These are phyloP conservation scores for Mediolabrus comicus DNA, from an alignment of 108 stramenopile genomes.

Conservation along the genomic window DNA sequence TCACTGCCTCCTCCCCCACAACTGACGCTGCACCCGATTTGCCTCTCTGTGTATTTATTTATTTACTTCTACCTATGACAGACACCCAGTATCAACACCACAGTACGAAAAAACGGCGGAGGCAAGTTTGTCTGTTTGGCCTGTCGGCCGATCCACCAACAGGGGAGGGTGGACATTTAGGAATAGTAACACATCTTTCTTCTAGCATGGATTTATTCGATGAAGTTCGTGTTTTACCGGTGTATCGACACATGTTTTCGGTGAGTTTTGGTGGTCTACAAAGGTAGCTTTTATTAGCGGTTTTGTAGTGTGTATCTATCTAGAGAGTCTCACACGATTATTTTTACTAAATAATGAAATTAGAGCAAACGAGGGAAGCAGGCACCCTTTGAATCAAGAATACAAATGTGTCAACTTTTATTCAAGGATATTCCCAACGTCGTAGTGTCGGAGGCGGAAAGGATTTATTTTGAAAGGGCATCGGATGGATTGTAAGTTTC, in stretches of 20 bases:
- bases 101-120: constrained; percentile 8
- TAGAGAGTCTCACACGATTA: neutral
- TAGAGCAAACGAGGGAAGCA: constrained; percentile 68
- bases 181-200: constrained; percentile 57
- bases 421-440: constrained; percentile 59
- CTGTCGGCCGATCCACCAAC: constrained; percentile 88
- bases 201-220: constrained; percentile 53
- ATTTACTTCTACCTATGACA: too few relatives aligned
- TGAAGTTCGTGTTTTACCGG: constrained; percentile 78
- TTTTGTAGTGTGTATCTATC: neutral
- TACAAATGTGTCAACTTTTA: constrained; percentile 71
- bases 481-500: constrained; percentile 45
- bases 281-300: neutral
- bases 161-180: constrained; percentile 72
- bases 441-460: constrained; percentile 67
- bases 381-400: constrained; percentile 59
- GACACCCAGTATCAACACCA: too few relatives aligned
- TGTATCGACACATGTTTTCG: constrained; percentile 75
- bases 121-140: constrained; percentile 77
- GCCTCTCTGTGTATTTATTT: too few relatives aligned
- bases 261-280: constrained; percentile 18
- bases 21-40: too few relatives aligned
- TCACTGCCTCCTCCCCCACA: too few relatives aligned
- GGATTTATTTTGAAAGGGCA: constrained; percentile 52
- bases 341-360: neutral